These are phyloP conservation scores for Pseudonitzschia delicatissima DNA, from an alignment of 108 stramenopile species.

Conservation along the genomic window DNA sequence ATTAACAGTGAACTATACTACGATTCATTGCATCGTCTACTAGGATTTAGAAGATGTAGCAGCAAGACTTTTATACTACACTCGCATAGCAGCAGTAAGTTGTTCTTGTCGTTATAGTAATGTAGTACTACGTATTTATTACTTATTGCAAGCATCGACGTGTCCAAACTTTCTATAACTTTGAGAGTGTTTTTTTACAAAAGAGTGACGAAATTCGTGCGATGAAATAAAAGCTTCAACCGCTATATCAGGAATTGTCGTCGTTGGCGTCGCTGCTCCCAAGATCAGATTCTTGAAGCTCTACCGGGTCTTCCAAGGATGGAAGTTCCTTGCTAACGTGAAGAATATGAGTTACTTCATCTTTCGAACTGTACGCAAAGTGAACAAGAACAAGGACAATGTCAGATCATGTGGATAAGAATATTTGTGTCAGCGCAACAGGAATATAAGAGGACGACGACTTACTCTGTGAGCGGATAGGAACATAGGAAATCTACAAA, in stretches of 20 bases:
- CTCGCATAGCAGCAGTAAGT: too few relatives aligned
- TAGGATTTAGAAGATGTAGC: not conserved
- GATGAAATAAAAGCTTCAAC: too few relatives aligned
- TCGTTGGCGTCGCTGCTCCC: slow-evolving; percentile 12
- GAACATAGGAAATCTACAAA: slow-evolving; percentile 78
- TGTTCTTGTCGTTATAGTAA: too few relatives aligned
- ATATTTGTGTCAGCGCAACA: not conserved
- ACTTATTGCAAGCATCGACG: too few relatives aligned
- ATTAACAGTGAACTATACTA: too few relatives aligned
- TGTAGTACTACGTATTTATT: too few relatives aligned
- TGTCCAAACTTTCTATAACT: too few relatives aligned
- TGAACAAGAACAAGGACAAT: not conserved
- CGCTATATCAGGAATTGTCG: slow-evolving; percentile 5
- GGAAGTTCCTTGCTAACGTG: slow-evolving; percentile 64
- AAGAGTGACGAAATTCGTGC: too few relatives aligned
- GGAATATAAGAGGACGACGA: not conserved
- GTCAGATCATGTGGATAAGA: not conserved
- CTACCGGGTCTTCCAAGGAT: slow-evolving; percentile 18
- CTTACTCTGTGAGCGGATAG: slow-evolving; percentile 82
- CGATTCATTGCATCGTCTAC: not conserved
- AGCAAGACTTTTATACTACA: too few relatives aligned
- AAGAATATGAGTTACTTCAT: slow-evolving; percentile 68
- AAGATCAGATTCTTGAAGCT: slow-evolving; percentile 12
- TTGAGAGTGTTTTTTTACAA: too few relatives aligned
- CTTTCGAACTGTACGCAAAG: slow-evolving; percentile 34